Base-by-base conservation (phyloP, 352 stramenopile species). In the Thalassiosira livingstoniorum region DNA sequence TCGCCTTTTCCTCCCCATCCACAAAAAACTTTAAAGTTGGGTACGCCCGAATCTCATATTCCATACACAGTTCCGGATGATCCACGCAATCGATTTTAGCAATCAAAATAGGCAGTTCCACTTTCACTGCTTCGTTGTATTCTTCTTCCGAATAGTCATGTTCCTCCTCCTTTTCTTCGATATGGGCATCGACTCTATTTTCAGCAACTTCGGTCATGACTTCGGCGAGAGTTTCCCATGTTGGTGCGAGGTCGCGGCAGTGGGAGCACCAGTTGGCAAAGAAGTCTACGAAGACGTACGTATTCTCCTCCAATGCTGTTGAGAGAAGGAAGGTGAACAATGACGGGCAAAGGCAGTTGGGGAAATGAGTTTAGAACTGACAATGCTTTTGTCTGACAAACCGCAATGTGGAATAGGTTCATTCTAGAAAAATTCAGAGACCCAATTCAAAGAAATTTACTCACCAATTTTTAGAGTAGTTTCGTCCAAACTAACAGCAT, bases 11-110 rank as follows among this genome's bases (percentile, higher is more conserved):
- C 13, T 95, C 61, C 61, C 96, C 96, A 88, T 98, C 96, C 78
- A 98, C 97, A 94, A 98, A 99, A 66, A 98, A 97, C 27, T 98
- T 88, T 75, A 99, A 95, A 0, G 95, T 98, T 42, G 97, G 97
- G 91, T 99, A 99, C 11, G 97, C 97, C 71, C 93, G 92, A 85
- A 99, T 98, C 62, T 94, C 94, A 86, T 98, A 94, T 80, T 96
- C 93, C 25, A 83, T 64, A 85, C 97, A 99, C 13, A 99, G 88
- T 37, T 94, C 91, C 34, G 90, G 90, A 77, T 99, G 94, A 18
- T 90, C 92, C 34, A 98, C 96, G 89, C 97, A 99, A 91, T 99
- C 96, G 4, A 99, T 93, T 60, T 95, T 95, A 0, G 75, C 88
- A 86, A 95, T 86, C 11, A 93, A 75, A 2, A 95, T 87, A 1